phyloP scores from a whole-genome alignment of 2,329 filamentous ascomycete genomes.

The Balansia obtecta region DNA sequence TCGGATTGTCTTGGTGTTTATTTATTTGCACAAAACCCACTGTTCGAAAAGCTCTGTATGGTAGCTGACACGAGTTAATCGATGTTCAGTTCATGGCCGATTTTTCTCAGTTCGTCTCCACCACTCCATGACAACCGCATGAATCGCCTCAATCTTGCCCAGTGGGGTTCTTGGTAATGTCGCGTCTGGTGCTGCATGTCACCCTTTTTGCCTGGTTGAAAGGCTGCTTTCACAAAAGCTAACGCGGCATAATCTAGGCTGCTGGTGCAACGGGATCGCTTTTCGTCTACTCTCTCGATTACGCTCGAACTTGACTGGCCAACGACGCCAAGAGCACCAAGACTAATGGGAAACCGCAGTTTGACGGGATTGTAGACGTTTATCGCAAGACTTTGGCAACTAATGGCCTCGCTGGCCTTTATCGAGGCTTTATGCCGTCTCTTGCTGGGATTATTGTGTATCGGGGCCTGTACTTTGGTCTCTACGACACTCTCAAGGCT shows the following conservation, averaged over 20 bases:
- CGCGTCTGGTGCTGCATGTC: slow-evolving; percentile 95
- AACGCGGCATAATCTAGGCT: slow-evolving; percentile 37
- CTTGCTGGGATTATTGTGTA: slow-evolving; percentile 99
- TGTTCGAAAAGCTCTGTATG: neutral
- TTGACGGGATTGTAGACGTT: slow-evolving; percentile 98
- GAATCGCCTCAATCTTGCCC: neutral
- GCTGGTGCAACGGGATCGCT: slow-evolving; percentile 99
- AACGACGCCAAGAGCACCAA: slow-evolving; percentile 99
- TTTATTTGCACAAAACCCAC: neutral
- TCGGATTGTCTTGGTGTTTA: neutral
- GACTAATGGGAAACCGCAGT: slow-evolving; percentile 94
- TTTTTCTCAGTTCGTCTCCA: slow-evolving; percentile 86
- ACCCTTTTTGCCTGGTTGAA: neutral
- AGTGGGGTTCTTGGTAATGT: slow-evolving; percentile 98
- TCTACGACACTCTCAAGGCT: slow-evolving; percentile 99
- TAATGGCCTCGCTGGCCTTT: slow-evolving; percentile 98
- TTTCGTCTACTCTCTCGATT: slow-evolving; percentile 99
- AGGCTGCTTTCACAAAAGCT: slow-evolving; percentile 1
- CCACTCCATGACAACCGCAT: neutral
- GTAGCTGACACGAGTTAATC: slow-evolving; percentile 20
- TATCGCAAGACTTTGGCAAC: slow-evolving; percentile 99
- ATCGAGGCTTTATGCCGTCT: slow-evolving; percentile 99
- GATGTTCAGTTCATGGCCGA: slow-evolving; percentile 72
- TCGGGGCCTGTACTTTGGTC: slow-evolving; percentile 99
- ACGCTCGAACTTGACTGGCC: slow-evolving; percentile 99